Percentiles rank a stretch among this genome's conserved stretches.
These are phyloP conservation scores for Daedaleopsis sinensis DNA, from an alignment of 768 basidiomycete species.

Conservation along the genomic window DNA sequence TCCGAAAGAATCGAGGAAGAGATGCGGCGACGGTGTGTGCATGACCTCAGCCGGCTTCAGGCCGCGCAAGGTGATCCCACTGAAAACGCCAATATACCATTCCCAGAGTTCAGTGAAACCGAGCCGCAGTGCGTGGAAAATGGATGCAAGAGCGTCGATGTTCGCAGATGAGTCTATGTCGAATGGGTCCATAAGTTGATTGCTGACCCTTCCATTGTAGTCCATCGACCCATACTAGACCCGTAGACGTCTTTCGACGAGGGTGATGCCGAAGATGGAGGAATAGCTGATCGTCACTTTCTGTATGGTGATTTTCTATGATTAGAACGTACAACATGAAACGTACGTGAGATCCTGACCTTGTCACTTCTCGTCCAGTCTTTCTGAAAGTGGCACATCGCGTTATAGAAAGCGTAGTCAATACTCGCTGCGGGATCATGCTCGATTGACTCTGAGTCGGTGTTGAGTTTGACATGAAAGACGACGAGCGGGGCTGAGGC, in stretches of 20 bases:
- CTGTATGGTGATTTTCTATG: too few species aligned
- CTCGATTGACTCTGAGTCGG: too few species aligned
- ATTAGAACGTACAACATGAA: too few species aligned
- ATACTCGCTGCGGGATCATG: too few species aligned
- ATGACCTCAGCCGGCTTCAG: neutral
- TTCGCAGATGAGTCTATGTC: neutral
- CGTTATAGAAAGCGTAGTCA: too few species aligned
- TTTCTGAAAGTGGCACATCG: too few species aligned
- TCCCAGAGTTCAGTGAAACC: neutral
- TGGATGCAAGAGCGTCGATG: neutral
- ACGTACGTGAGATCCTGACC: too few species aligned
- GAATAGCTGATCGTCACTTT: too few species aligned
- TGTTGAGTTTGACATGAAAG: too few species aligned
- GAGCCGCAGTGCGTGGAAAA: neutral
- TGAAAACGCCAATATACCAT: neutral
- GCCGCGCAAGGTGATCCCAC: neutral
- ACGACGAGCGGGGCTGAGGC: too few species aligned
- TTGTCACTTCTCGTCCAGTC: too few species aligned
- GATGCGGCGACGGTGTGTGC: neutral
- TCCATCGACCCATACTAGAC: neutral
- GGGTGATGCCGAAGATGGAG: neutral
- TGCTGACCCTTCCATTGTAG: neutral
- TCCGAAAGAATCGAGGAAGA: neutral
- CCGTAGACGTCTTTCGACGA: neutral
- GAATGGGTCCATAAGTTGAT: neutral